Evolutionary conservation across 345 rosid genomes (phyloP).

Genomic region (Erysimum cheiranthoides): DNA sequence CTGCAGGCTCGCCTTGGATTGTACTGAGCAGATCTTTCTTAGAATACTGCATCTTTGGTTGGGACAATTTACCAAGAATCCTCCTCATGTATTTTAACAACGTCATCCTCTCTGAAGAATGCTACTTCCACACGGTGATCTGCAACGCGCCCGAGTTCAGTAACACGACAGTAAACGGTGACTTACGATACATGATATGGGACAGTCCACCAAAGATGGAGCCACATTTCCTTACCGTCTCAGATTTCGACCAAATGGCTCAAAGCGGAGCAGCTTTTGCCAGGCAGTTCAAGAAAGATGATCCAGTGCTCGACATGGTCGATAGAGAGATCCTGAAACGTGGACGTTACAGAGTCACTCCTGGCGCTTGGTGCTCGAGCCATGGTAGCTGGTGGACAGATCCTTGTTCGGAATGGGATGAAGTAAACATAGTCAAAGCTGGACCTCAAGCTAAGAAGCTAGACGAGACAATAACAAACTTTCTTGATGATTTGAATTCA

Average conservation of each 20-base stretch:
- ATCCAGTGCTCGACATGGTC: conserved; percentile 72
- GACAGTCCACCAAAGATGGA: conserved; percentile 98
- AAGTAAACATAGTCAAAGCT: conserved; percentile 73
- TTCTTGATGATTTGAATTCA: conserved; percentile 73
- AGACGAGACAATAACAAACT: conserved; percentile 66
- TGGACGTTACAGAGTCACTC: conserved; percentile 57
- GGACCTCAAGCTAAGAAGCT: conserved; percentile 82
- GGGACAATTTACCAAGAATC: conserved; percentile 92
- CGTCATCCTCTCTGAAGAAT: conserved; percentile 80
- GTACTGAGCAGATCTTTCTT: conserved; percentile 83
- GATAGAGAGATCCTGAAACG: conserved; percentile 82
- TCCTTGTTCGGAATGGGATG: conserved; percentile 98
- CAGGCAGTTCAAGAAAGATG: conserved; percentile 72
- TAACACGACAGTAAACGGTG: conserved; percentile 83
- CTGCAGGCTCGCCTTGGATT: conserved; percentile 92
- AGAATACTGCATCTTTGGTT: conserved; percentile 89
- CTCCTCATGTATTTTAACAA: conserved; percentile 97
- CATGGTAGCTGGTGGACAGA: conserved; percentile 75
- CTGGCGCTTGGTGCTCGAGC: conserved; percentile 96
- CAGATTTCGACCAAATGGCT: conserved; percentile 73
- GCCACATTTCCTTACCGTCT: conserved; percentile 69
- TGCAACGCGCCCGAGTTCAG: conserved; percentile 90
- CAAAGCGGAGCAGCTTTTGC: conserved; percentile 94
- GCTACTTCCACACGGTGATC: conserved; percentile 88
- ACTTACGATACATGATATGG: conserved; percentile 92